These are phyloP conservation scores for Cyclocybe aegerita DNA, from an alignment of 768 basidiomycete genomes.

Conservation along the genomic window DNA sequence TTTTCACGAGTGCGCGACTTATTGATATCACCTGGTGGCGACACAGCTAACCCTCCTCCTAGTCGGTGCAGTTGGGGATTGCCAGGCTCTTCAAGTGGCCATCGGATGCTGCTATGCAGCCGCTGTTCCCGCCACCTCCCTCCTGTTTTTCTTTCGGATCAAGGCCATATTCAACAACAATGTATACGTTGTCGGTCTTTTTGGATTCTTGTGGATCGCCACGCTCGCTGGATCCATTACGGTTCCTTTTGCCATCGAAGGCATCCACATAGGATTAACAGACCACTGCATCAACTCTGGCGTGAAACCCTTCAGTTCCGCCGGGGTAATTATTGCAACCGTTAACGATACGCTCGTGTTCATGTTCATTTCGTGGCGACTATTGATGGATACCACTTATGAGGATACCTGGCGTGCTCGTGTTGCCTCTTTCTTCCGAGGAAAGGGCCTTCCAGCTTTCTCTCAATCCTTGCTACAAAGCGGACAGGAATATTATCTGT, in stretches of 20 bases:
- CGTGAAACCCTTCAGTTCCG: conserved; percentile 21
- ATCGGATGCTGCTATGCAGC: conserved; percentile 7
- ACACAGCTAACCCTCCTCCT: neutral
- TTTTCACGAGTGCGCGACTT: conserved; percentile 8
- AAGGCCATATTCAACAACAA: conserved; percentile 30
- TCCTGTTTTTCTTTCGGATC: conserved; percentile 37
- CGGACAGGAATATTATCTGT: too few species aligned
- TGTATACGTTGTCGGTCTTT: conserved; percentile 15
- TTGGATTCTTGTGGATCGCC: conserved; percentile 32
- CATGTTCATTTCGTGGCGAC: too few species aligned
- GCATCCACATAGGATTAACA: conserved; percentile 29
- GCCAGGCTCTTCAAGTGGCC: conserved; percentile 5
- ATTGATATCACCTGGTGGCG: neutral
- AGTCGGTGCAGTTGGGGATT: conserved; percentile 12
- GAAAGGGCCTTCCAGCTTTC: too few species aligned
- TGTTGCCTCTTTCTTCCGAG: too few species aligned
- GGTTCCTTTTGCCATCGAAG: conserved; percentile 23
- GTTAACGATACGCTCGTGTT: too few species aligned
- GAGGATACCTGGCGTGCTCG: too few species aligned
- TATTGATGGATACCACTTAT: too few species aligned
- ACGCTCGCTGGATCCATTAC: conserved; percentile 24
- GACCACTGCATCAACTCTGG: conserved; percentile 26
- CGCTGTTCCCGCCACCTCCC: conserved; percentile 23
- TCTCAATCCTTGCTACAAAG: too few species aligned
- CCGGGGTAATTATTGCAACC: conserved; percentile 26